These are phyloP conservation scores for Eremothecium gossypii DNA, from an alignment of 1,139 yeast species.

Conservation along the genomic window DNA sequence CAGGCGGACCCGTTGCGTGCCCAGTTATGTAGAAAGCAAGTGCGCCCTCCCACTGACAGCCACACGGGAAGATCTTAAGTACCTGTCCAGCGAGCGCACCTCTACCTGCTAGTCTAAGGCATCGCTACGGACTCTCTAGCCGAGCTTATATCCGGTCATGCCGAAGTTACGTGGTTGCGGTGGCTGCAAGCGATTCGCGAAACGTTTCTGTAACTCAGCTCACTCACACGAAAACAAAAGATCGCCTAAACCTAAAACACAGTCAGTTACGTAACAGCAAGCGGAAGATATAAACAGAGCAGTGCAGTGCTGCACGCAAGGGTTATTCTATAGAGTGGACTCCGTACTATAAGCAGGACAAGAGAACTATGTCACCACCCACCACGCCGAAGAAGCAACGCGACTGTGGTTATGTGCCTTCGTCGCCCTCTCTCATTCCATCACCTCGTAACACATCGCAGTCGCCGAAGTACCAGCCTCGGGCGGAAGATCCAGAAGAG, in stretches of 20 bases:
- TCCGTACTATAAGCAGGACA: too few species aligned
- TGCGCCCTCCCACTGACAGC: too few species aligned
- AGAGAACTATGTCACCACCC: slow-evolving; percentile 1
- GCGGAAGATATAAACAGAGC: background rate
- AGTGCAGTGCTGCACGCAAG: background rate
- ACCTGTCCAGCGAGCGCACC: too few species aligned
- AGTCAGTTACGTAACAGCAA: background rate
- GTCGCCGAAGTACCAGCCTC: slow-evolving; percentile 8
- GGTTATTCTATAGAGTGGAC: too few species aligned
- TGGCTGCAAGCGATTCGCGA: background rate
- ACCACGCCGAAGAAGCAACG: slow-evolving; percentile 3
- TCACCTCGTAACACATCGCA: slow-evolving; percentile 2
- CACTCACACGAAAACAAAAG: slow-evolving; percentile 1
- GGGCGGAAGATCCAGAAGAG: background rate
- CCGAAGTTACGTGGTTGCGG: too few species aligned
- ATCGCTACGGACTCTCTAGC: too few species aligned
- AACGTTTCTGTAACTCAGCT: slow-evolving; percentile 4
- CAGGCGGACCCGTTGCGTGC: too few species aligned
- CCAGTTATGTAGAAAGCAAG: too few species aligned
- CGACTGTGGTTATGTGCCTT: background rate
- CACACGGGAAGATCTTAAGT: too few species aligned
- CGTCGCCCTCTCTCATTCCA: slow-evolving; percentile 4
- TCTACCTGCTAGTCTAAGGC: too few species aligned
- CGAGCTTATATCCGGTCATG: too few species aligned
- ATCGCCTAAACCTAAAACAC: background rate